Conservation (phyloP, 306 rosid genomes). For the Dalbergia cultrata region DNA sequence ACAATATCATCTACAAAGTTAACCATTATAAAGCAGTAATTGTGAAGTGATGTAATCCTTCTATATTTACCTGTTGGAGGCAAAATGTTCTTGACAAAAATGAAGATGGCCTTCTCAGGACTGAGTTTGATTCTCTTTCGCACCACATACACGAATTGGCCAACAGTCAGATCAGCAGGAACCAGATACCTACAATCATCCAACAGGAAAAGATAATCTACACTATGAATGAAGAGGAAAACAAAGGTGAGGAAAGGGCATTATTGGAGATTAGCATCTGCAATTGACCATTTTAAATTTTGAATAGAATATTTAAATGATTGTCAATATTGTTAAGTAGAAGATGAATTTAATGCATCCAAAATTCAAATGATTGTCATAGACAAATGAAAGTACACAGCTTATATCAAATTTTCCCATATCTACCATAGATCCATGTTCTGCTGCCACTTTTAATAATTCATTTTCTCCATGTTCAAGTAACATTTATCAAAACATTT, state of each 20-base stretch:
- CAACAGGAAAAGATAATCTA: slow-evolving; percentile 20
- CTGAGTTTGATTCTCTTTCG: slow-evolving; percentile 87
- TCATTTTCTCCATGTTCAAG: not conserved
- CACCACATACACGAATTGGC: slow-evolving; percentile 90
- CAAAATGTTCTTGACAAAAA: slow-evolving; percentile 81
- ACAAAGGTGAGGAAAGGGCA: not conserved
- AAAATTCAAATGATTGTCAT: not conserved
- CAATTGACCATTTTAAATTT: not conserved
- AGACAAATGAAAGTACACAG: slow-evolving; percentile 16
- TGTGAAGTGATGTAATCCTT: not conserved
- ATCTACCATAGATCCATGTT: not conserved
- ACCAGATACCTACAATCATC: slow-evolving; percentile 77
- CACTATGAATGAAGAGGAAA: not conserved
- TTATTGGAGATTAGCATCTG: not conserved
- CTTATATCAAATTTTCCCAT: slow-evolving; percentile 1
- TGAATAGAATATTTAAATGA: not conserved
- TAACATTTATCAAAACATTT: not conserved
- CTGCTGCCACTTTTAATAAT: not conserved
- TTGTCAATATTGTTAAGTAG: not conserved
- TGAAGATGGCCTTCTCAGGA: slow-evolving; percentile 90
- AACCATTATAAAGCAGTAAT: not conserved
- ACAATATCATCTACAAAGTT: not conserved
- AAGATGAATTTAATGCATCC: slow-evolving; percentile 3
- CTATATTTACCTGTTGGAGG: slow-evolving; percentile 80
- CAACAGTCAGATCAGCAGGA: slow-evolving; percentile 89